A percentile compares a stretch with the other conserved stretches of the same genome.
Evolutionary conservation across 2,329 filamentous ascomycete genomes (phyloP).

Genomic region (Amesomyces nigricolor): DNA sequence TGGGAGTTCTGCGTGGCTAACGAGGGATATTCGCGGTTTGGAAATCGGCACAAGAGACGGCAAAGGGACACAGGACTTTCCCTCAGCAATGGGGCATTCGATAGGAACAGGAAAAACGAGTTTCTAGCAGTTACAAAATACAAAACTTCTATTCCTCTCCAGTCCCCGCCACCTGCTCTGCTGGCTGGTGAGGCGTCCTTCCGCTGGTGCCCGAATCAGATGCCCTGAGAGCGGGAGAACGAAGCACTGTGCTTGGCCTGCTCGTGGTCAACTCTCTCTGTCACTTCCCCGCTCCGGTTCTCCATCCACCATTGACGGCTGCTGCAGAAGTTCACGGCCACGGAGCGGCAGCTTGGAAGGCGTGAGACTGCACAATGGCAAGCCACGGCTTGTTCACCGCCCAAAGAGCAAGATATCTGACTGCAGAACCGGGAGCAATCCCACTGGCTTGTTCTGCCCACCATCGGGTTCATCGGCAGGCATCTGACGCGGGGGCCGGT

Average conservation of each 20-base stretch:
- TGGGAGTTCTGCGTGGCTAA: not conserved
- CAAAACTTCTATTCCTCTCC: not conserved
- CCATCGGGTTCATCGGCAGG: slow-evolving; percentile 5
- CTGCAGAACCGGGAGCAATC: slow-evolving; percentile 19
- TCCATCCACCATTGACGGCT: not conserved
- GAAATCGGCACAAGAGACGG: slow-evolving; percentile 2
- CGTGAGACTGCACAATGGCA: slow-evolving; percentile 2
- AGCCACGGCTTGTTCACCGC: not conserved
- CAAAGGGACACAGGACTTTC: slow-evolving; percentile 18
- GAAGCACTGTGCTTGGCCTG: not conserved
- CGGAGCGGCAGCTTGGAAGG: not conserved
- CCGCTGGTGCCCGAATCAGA: not conserved
- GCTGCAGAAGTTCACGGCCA: not conserved
- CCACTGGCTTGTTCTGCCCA: slow-evolving; percentile 16
- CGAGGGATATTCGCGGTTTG: not conserved
- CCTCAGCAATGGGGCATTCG: slow-evolving; percentile 15
- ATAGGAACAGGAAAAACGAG: not conserved
- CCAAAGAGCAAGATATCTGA: not conserved
- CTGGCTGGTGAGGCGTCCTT: not conserved
- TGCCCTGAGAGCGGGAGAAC: not conserved
- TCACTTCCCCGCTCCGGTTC: not conserved
- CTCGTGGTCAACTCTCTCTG: no score
- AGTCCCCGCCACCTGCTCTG: not conserved
- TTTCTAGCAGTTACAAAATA: slow-evolving; percentile 1
- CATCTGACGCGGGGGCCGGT: not conserved